Evolutionary conservation across 257 asterid genomes (phyloP).

Genomic region (Ocimum tenuiflorum): DNA sequence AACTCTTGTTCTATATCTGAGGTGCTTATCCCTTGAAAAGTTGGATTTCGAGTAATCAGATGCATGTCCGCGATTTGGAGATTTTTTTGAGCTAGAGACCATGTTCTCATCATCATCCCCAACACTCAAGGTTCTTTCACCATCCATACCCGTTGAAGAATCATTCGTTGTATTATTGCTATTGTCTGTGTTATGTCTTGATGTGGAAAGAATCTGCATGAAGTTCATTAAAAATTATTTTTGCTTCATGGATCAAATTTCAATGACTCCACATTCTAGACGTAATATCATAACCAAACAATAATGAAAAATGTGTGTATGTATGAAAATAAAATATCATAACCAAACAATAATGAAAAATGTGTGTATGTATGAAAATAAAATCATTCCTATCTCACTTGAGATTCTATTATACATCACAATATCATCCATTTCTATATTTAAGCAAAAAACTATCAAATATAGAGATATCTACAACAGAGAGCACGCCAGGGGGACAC

Average conservation of each 20-base stretch:
- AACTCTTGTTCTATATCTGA: conserved; percentile 92
- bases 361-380: neutral
- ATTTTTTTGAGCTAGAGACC: conserved; percentile 65
- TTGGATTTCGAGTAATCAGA: conserved; percentile 44
- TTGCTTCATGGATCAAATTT: neutral
- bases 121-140: conserved; percentile 40
- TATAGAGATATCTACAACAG: too few relatives aligned
- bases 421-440: neutral
- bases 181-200: conserved; percentile 46
- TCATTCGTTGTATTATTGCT: conserved; percentile 39
- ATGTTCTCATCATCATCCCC: conserved; percentile 88
- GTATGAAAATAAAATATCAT: conserved; percentile 10
- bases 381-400: neutral
- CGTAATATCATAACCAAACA: conserved; percentile 7
- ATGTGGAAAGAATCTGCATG: conserved; percentile 68
- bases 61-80: conserved; percentile 28
- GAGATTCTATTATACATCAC: neutral
- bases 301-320: neutral
- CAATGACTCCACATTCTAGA: neutral
- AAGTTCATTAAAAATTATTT: conserved; percentile 14
- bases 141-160: conserved; percentile 55
- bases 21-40: conserved; percentile 74
- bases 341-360: conserved; percentile 2
- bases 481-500: too few relatives aligned
- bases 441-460: neutral